Evolutionary conservation across 768 basidiomycete species (phyloP).

Genomic region (Leucocoprinus birnbaumii): DNA sequence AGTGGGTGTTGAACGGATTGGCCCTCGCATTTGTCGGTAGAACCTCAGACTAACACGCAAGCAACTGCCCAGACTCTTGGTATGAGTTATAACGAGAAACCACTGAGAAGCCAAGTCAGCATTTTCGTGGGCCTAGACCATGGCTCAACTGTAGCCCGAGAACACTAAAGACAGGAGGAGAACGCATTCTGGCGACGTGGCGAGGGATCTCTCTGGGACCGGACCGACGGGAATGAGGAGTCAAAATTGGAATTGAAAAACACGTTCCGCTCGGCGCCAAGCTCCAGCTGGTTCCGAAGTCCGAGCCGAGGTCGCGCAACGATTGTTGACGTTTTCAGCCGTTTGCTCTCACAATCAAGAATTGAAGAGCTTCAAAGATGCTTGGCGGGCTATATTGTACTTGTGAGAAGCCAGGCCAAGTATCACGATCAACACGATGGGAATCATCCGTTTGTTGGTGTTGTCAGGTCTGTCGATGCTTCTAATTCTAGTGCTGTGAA

Average conservation of each 20-base stretch:
- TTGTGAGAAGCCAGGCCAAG: not conserved
- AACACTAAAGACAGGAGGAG: too few species aligned
- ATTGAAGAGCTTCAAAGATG: not conserved
- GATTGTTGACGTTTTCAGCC: not conserved
- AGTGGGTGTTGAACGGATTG: too few species aligned
- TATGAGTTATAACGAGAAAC: too few species aligned
- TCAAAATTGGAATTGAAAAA: not conserved
- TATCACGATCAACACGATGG: not conserved
- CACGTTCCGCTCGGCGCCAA: not conserved
- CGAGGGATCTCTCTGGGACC: not conserved
- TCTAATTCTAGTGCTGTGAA: conserved; percentile 1
- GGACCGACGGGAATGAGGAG: not conserved
- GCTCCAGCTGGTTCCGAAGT: not conserved
- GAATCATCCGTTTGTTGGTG: not conserved
- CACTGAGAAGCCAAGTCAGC: too few species aligned
- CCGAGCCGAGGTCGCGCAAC: not conserved
- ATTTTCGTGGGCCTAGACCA: too few species aligned
- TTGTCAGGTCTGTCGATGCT: not conserved
- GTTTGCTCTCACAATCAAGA: not conserved
- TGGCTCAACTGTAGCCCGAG: too few species aligned
- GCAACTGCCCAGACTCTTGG: too few species aligned
- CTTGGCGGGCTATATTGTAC: too few species aligned
- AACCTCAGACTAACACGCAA: too few species aligned
- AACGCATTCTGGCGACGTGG: not conserved
- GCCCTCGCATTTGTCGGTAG: too few species aligned